Base-by-base conservation (phyloP, 805 yeast species). In the Ogataea methanolica region DNA sequence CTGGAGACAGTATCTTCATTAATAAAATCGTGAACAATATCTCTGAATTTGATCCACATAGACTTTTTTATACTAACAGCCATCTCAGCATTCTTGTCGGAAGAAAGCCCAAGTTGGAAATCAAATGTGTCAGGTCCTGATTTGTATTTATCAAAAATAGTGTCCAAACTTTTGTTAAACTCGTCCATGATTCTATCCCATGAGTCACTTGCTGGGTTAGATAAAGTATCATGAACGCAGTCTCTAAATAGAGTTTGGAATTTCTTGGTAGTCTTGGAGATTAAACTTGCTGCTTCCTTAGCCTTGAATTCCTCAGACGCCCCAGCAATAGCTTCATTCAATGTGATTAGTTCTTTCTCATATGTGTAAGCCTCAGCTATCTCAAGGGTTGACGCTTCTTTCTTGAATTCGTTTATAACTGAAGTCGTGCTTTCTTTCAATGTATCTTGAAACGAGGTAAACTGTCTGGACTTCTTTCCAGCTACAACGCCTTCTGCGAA, bases 31-130 rank as follows among this genome's bases (percentile, higher is more conserved):
- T 76, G 83, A 40, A 85, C 72, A 23, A 78, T 71, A 9, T 72
- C 74, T 49, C 80, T 74, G 51, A 90, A 78, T 23, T 72, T 67
- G 31, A 67, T 62, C 97, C 98, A 92, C 3, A 88, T 76, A 33
- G 69, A 66, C 54, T 70, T 71, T 39, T 74, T 69, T 36, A 89
- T 68, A 35, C 69, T 70, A n/a, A 59, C 56, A 8, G 68, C 63
- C 1, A 79, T 72, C 2, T 59, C 56, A 2, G 51, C 49, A 55
- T 81, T 82, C 23, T 70, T 71, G 3, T 65, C 73, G 0, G 55
- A 62, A 2, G 70, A 42, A 2, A 82, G 71, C 0, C 94, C 96
- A 7, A 90, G 66, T 23, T 78, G 79, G 55, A 89, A 87, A 58
- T 88, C 90, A 54, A 67, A 75, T 2, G 52, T 66, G 0, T 33